These are phyloP conservation scores for Nymphaea thermarum DNA, from an alignment of 164 flowering plant species.

Conservation along the genomic window DNA sequence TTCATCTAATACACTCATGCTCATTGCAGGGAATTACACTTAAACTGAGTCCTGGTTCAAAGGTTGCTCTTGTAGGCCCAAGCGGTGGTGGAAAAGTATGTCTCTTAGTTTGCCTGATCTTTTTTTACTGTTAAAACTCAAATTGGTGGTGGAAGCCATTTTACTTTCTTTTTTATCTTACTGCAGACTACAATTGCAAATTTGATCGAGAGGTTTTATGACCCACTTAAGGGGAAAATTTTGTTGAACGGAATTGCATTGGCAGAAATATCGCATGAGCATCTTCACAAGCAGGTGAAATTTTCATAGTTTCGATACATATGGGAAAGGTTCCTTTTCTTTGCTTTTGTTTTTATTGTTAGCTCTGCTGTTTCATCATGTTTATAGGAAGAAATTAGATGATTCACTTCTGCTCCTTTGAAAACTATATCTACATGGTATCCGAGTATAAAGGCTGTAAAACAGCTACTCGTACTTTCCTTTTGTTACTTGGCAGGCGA, in stretches of 20 bases:
- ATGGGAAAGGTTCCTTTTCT: conserved; percentile 20
- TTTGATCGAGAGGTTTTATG: conserved; percentile 91
- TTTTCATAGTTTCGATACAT: background rate
- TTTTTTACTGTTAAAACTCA: too few relatives aligned
- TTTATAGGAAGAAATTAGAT: too few relatives aligned
- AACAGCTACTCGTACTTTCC: too few relatives aligned
- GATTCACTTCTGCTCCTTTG: too few relatives aligned
- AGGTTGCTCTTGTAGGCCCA: conserved; percentile 98
- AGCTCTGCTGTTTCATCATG: conserved; percentile 9
- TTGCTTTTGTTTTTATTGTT: conserved; percentile 62
- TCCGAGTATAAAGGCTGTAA: too few relatives aligned
- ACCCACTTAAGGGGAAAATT: conserved; percentile 76
- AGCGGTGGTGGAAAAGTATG: conserved; percentile 84
- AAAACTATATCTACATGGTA: too few relatives aligned
- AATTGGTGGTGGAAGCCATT: too few relatives aligned
- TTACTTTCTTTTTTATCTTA: too few relatives aligned
- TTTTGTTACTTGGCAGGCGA: too few relatives aligned
- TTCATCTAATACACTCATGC: background rate
- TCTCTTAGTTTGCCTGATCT: background rate
- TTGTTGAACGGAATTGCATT: conserved; percentile 74
- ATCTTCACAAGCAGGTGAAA: conserved; percentile 80
- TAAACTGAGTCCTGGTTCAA: conserved; percentile 72
- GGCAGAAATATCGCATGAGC: conserved; percentile 75
- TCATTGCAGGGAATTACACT: conserved; percentile 61
- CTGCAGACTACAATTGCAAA: conserved; percentile 91